phyloP scores from a whole-genome alignment of 768 basidiomycete genomes.

The Lactarius indigo region DNA sequence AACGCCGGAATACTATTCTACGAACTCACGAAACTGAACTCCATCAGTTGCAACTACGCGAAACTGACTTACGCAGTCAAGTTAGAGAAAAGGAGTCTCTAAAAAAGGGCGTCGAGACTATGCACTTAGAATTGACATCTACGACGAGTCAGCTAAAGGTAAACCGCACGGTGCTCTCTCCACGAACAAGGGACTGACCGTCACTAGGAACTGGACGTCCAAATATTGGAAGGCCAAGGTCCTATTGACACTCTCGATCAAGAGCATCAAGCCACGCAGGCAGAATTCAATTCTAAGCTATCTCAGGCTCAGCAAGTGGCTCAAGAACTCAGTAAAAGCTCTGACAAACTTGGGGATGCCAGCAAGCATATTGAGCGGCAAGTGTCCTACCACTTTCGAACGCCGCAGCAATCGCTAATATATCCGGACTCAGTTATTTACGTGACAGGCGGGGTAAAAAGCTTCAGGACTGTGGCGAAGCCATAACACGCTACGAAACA shows the following conservation, averaged over 20 bases:
- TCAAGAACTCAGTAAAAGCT: conserved; percentile 63
- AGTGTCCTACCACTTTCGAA: conserved; percentile 18
- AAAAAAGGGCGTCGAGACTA: conserved; percentile 53
- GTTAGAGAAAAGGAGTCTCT: conserved; percentile 54
- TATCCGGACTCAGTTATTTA: conserved; percentile 53
- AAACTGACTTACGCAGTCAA: conserved; percentile 53
- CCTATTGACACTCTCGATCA: conserved; percentile 64
- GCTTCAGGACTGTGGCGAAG: conserved; percentile 55
- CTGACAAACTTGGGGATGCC: conserved; percentile 56
- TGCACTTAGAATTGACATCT: conserved; percentile 53
- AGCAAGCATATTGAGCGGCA: conserved; percentile 68
- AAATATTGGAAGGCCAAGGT: conserved; percentile 55
- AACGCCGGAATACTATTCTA: conserved; percentile 51
- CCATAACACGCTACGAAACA: conserved; percentile 47
- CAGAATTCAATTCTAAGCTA: conserved; percentile 47
- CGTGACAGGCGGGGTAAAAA: conserved; percentile 60
- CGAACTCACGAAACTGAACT: conserved; percentile 58
- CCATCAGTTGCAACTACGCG: conserved; percentile 58
- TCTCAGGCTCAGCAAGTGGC: conserved; percentile 49
- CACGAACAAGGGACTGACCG: neutral
- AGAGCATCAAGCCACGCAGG: conserved; percentile 48
- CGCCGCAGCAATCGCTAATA: neutral
- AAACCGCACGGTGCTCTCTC: neutral
- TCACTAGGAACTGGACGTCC: conserved; percentile 57
- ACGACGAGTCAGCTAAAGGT: conserved; percentile 52